phyloP scores from a whole-genome alignment of 768 basidiomycete genomes.

The Podaxis sp. region DNA sequence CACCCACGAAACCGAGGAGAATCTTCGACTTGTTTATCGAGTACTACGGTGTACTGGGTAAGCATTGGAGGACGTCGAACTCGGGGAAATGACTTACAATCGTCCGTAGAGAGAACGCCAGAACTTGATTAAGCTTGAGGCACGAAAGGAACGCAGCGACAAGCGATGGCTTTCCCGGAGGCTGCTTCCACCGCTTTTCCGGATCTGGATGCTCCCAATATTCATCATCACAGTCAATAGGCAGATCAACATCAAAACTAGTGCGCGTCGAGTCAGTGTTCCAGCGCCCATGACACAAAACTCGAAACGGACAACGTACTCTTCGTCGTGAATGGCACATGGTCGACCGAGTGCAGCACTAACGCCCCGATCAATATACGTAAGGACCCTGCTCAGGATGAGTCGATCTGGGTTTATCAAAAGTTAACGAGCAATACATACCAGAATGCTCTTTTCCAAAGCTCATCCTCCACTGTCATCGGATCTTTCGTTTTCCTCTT shows the following conservation, averaged over 20 bases:
- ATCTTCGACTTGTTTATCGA: constrained; percentile 78
- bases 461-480: constrained; percentile 58
- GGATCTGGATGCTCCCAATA: constrained; percentile 70
- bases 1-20: constrained; percentile 57
- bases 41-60: constrained; percentile 46
- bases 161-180: constrained; percentile 55
- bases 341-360: constrained; percentile 66
- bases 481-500: constrained; percentile 31
- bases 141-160: constrained; percentile 54
- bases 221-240: constrained; percentile 66
- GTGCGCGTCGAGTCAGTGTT: not conserved
- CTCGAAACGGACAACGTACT: constrained; percentile 39
- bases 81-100: constrained; percentile 43
- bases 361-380: constrained; percentile 49
- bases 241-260: constrained; percentile 75
- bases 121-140: constrained; percentile 61
- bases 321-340: constrained; percentile 78
- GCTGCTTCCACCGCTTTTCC: constrained; percentile 65
- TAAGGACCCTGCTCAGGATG: constrained; percentile 44
- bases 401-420: not conserved
- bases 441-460: constrained; percentile 76
- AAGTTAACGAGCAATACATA: constrained; percentile 19
- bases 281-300: not conserved
- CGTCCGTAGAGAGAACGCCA: constrained; percentile 61
- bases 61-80: not conserved